Conservation (phyloP, 306 rosid genomes). For the Sesbania bispinosa region DNA sequence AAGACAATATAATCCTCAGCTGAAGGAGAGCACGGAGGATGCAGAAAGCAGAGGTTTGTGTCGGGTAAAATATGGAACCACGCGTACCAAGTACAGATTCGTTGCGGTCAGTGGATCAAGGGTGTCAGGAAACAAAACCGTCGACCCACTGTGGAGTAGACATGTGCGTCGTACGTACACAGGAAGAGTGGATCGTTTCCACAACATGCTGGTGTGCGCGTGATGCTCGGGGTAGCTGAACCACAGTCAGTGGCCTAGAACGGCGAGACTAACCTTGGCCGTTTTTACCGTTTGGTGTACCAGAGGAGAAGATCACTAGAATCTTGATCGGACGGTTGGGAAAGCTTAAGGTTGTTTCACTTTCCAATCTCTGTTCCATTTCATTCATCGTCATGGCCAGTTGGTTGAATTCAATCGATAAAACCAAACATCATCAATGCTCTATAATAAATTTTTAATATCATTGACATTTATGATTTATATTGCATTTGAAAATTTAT, state of each 20-base stretch:
- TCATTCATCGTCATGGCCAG: background rate
- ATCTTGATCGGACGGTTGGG: background rate
- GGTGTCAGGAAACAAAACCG: background rate
- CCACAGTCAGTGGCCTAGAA: conserved; percentile 4
- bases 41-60: conserved; percentile 8
- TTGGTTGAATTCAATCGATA: too few relatives aligned
- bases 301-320: background rate
- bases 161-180: background rate
- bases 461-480: too few relatives aligned
- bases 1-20: background rate
- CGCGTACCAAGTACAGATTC: conserved; percentile 30
- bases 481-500: too few relatives aligned
- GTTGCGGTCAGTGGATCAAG: background rate
- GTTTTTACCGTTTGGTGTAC: conserved; percentile 28
- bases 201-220: background rate
- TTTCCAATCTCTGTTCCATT: background rate
- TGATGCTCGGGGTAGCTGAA: background rate
- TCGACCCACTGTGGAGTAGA: background rate
- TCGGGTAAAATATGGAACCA: conserved; percentile 16
- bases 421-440: background rate
- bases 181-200: background rate
- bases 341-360: background rate
- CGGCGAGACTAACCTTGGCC: conserved; percentile 11
- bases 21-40: background rate
- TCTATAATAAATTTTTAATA: too few relatives aligned